These are phyloP conservation scores for Wickerhamomyces kurtzmanii DNA, from an alignment of 805 yeast genomes.

Conservation along the genomic window DNA sequence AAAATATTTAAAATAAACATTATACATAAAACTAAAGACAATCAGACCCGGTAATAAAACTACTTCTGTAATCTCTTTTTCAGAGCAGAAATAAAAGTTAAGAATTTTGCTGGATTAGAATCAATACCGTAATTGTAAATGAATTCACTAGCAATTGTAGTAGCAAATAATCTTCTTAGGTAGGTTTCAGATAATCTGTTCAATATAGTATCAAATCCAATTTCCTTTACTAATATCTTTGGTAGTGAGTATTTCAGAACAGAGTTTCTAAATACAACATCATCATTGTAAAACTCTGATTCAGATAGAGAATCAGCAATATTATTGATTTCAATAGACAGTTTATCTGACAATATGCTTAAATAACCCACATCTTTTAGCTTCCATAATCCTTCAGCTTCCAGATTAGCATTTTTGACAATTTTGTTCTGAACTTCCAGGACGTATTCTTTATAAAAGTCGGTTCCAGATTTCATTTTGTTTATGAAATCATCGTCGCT, in stretches of 20 bases:
- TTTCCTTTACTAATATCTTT: constrained; percentile 47
- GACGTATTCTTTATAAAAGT: constrained; percentile 77
- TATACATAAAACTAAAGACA: too few species aligned
- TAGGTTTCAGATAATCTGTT: constrained; percentile 80
- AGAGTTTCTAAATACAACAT: constrained; percentile 62
- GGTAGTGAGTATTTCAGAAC: constrained; percentile 78
- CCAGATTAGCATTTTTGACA: constrained; percentile 69
- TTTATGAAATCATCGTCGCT: constrained; percentile 74
- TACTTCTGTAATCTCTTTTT: too few species aligned
- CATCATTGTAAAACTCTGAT: constrained; percentile 82
- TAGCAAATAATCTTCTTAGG: constrained; percentile 80
- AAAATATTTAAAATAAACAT: too few species aligned
- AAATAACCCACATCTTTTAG: constrained; percentile 55
- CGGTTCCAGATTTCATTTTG: constrained; percentile 65
- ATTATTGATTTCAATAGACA: constrained; percentile 76
- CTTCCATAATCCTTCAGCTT: constrained; percentile 82
- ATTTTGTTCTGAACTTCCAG: constrained; percentile 71
- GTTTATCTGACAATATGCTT: constrained; percentile 68
- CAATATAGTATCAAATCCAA: constrained; percentile 61
- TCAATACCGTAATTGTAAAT: constrained; percentile 77
- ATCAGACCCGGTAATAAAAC: too few species aligned
- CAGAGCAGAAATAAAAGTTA: constrained; percentile 54
- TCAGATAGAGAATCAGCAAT: constrained; percentile 78
- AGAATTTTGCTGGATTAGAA: constrained; percentile 70
- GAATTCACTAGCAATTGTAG: constrained; percentile 74